Base-by-base conservation (phyloP, 1,284 basidiomycete genomes). In the Ceratobasidium sp. region DNA sequence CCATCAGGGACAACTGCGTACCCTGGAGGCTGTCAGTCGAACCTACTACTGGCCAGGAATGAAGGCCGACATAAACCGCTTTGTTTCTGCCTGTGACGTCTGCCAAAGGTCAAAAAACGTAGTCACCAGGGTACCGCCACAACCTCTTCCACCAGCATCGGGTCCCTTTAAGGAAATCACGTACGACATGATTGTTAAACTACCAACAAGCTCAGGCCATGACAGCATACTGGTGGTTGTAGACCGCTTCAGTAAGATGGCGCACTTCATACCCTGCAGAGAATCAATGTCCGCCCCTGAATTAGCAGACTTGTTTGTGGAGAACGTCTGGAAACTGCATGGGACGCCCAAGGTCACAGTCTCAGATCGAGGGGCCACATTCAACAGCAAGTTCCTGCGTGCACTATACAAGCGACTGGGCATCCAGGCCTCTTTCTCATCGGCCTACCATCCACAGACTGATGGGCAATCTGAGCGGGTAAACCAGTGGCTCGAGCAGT, bases 211-310 rank as follows among this genome's bases (percentile, higher is more conserved):
- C 0, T 46, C 73, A 0, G 78, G 76, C 0, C 80, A 71, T 74
- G 76, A 82, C 67, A 61, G 77, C 11, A 80, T 83, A 58, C 73
- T 82, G 3, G 80, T 82, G 1, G 66, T 82, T 0, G 79, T 82
- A 6, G 78, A 80, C 74, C 73, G 80, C 0, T 74, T 82, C 23
- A 79, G 80, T 28, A 82, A 83, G 74, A 63, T 73, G 72, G 76
- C 78, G 0, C 67, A 77, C 57, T 80, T 82, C 61, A 78, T 80
- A n/a, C 78, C 78, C 0, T 38, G 64, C 8, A 73, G 49, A 5
- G 74, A 73, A 67, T 74, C 75, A 2, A 58, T 59, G 1, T 77
- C 74, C 18, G 54, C 59, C 18, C 35, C 11, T 8, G 62, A 57
- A 8, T 50, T 75, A 28, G 52, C 63, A 1, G n/a, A 52, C 4